Percentiles rank a stretch among this genome's conserved stretches.
These are phyloP conservation scores for Entomophthora muscae DNA, from an alignment of 371 early-diverging fungal species.

Conservation along the genomic window DNA sequence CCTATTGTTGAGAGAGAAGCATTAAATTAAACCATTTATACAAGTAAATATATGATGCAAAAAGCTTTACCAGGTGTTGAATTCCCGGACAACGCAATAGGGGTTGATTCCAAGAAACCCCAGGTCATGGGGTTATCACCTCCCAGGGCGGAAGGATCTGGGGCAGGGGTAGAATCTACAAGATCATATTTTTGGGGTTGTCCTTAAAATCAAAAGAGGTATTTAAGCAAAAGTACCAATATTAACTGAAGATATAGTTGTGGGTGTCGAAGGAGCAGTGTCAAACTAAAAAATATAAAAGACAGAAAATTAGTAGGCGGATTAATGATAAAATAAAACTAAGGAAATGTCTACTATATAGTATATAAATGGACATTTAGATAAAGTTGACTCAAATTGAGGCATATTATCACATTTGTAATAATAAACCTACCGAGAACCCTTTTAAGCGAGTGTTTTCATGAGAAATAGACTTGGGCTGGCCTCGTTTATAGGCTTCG, in stretches of 20 bases:
- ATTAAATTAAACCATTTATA: no score
- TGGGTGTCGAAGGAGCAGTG: background rate
- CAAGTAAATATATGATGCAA: no score
- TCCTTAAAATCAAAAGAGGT: background rate
- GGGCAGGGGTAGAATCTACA: constrained; percentile 47
- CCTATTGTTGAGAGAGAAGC: no score
- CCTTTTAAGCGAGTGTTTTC: constrained; percentile 11
- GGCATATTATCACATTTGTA: no score
- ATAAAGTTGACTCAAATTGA: no score
- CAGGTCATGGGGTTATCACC: constrained; percentile 56
- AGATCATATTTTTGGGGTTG: constrained; percentile 23
- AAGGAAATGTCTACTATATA: no score
- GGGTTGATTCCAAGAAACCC: constrained; percentile 54
- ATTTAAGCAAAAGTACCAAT: background rate
- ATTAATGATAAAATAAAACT: background rate
- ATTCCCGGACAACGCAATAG: constrained; percentile 27
- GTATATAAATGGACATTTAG: no score
- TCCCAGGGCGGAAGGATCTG: constrained; percentile 35
- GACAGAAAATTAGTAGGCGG: background rate
- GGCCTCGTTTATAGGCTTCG: constrained; percentile 8
- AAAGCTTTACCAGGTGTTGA: background rate
- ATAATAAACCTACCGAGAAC: no score
- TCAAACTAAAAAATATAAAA: background rate
- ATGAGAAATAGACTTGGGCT: constrained; percentile 17
- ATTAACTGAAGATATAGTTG: background rate